Evolutionary conservation across 768 basidiomycete genomes (phyloP).

Genomic region (Leucogyrophana mollusca): DNA sequence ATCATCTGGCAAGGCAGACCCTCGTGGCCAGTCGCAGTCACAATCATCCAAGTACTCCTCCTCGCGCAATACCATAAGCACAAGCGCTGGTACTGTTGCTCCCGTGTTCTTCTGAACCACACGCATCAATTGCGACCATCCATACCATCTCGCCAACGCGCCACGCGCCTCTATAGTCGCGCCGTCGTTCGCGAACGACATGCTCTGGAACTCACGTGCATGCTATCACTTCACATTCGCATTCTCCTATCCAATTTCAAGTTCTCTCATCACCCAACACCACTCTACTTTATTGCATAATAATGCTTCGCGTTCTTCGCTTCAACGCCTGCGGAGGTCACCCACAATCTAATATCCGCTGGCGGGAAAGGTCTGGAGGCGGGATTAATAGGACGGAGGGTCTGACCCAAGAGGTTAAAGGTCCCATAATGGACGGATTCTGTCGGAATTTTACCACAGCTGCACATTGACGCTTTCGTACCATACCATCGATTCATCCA

Average conservation of each 20-base stretch:
- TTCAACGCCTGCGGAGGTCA: conserved; percentile 7
- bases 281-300: conserved; percentile 6
- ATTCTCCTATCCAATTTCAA: background rate
- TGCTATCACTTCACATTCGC: background rate
- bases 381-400: too few species aligned
- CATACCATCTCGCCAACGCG: background rate
- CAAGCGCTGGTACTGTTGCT: conserved; percentile 48
- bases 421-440: too few species aligned
- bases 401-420: too few species aligned
- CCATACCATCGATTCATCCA: too few species aligned
- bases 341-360: too few species aligned
- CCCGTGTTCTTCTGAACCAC: conserved; percentile 58
- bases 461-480: too few species aligned
- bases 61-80: conserved; percentile 41
- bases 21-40: conserved; percentile 18
- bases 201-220: background rate
- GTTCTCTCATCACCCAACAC: conserved; percentile 3
- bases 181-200: background rate
- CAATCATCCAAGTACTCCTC: conserved; percentile 23
- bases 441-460: too few species aligned
- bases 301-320: background rate
- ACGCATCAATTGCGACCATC: background rate
- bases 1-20: conserved; percentile 15
- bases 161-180: background rate
- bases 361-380: too few species aligned